Conservation (phyloP, 2,329 filamentous ascomycete genomes). For the Claviceps fusiformis region DNA sequence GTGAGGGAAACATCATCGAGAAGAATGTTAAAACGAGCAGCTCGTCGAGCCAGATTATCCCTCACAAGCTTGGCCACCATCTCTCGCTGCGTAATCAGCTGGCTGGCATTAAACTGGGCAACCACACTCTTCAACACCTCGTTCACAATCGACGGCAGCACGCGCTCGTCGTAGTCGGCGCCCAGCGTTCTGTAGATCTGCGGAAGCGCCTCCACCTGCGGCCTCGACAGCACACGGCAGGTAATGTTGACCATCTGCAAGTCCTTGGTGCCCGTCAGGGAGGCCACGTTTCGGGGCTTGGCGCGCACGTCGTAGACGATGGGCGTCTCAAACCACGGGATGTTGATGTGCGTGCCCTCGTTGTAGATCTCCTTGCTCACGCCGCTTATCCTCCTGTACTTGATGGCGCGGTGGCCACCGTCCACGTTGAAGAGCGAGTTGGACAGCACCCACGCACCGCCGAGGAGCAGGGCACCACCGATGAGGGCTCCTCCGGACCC, state of each 20-base stretch:
- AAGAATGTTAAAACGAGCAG: conserved; percentile 92
- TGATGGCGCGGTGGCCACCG: conserved; percentile 97
- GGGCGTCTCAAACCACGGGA: conserved; percentile 96
- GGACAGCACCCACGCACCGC: conserved; percentile 38
- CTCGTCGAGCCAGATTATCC: conserved; percentile 82
- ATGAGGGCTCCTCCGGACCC: conserved; percentile 26
- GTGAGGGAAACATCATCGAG: conserved; percentile 95
- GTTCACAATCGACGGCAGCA: conserved; percentile 94
- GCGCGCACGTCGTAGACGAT: conserved; percentile 96
- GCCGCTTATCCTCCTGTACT: conserved; percentile 85
- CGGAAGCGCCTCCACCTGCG: conserved; percentile 74
- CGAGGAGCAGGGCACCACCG: conserved; percentile 30
- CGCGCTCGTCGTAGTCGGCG: conserved; percentile 90
- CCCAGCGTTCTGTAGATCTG: conserved; percentile 96
- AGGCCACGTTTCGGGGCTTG: conserved; percentile 91
- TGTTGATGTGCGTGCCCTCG: conserved; percentile 89
- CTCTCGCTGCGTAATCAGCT: conserved; percentile 97
- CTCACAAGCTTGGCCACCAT: conserved; percentile 84
- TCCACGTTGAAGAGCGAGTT: conserved; percentile 72
- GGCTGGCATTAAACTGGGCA: conserved; percentile 95
- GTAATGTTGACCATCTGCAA: conserved; percentile 99
- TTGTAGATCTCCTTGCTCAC: conserved; percentile 92
- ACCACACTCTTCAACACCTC: conserved; percentile 98
- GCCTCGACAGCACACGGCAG: conserved; percentile 92
- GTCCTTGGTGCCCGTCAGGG: conserved; percentile 96